Evolutionary conservation across 2,329 filamentous ascomycete species (phyloP), one percentile per base, ranked within the genome.

Genomic region (Metarhizium rileyi): DNA sequence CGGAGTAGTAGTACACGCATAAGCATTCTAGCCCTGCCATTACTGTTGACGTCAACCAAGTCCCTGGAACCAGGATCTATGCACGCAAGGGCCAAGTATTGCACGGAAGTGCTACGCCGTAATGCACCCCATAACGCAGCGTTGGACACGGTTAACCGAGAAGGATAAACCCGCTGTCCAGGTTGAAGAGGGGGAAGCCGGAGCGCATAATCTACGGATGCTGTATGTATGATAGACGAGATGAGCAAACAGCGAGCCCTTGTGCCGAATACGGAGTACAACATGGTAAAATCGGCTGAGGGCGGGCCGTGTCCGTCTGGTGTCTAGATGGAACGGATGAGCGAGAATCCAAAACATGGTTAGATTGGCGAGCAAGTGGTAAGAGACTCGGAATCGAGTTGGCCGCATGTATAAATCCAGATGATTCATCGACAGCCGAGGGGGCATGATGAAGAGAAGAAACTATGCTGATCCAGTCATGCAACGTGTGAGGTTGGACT

Each of bases 251-350:
- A 42, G 30, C 44, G 36, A 36, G 43, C 18, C 14, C n/a, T n/a
- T n/a, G n/a, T n/a, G 23, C 42, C 26, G 44, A n/a, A n/a, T 38
- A 18, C 7, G n/a, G 6, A 20, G 10, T 22, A 48, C 42, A 20
- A 20, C 45, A 30, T 27, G 18, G 25, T 47, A 40, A 46, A 16
- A 10, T 44, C 20, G 50, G 44, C 43, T 47, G 50, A 44, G 8
- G n/a, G 30, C 50, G 50, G 50, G 50, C 50, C 44, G 47, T 50
- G 36, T 44, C 47, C 26, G 14, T 49, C 16, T 14, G 38, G 44
- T 41, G 22, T 38, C 44, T 42, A n/a, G n/a, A n/a, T n/a, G n/a
- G n/a, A n/a, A n/a, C 16, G n/a, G 9, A n/a, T 33, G n/a, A n/a
- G n/a, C n/a, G n/a, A n/a, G n/a, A n/a, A n/a, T n/a, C n/a, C n/a